Conservation (phyloP, 2,329 filamentous ascomycete species). For the Fusarium setosum region DNA sequence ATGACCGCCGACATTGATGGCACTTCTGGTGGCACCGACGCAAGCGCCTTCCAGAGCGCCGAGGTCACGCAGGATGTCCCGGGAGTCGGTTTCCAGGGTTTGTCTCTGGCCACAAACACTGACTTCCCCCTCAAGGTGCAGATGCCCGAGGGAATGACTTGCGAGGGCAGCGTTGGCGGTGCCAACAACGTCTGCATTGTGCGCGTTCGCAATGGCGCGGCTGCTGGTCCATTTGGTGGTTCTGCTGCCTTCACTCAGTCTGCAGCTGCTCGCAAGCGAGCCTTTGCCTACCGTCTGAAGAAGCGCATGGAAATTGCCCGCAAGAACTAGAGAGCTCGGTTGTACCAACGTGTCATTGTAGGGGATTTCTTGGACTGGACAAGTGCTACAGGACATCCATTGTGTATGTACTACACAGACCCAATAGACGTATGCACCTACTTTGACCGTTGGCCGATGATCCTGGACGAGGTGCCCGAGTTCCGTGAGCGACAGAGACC, state of each 20-base stretch:
- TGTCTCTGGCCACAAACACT: slow-evolving; percentile 68
- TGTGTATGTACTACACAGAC: neutral
- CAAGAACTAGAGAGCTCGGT: slow-evolving; percentile 19
- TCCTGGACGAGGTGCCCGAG: neutral
- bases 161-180: slow-evolving; percentile 67
- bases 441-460: neutral
- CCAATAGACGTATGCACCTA: neutral
- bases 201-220: slow-evolving; percentile 70
- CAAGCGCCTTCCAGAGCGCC: slow-evolving; percentile 69
- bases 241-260: slow-evolving; percentile 74
- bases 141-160: slow-evolving; percentile 77
- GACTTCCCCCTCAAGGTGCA: slow-evolving; percentile 74
- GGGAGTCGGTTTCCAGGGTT: slow-evolving; percentile 64
- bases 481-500: neutral
- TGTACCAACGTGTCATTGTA: neutral
- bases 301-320: slow-evolving; percentile 51
- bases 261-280: slow-evolving; percentile 68
- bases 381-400: neutral
- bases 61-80: slow-evolving; percentile 71
- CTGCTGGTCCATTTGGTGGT: slow-evolving; percentile 75
- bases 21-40: slow-evolving; percentile 71
- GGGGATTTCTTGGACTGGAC: neutral
- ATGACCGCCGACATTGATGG: slow-evolving; percentile 69
- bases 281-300: slow-evolving; percentile 63
- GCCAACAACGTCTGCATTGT: slow-evolving; percentile 73